Evolutionary conservation across 2,329 filamentous ascomycete genomes (phyloP).

Genomic region (Colletotrichum eleusines): DNA sequence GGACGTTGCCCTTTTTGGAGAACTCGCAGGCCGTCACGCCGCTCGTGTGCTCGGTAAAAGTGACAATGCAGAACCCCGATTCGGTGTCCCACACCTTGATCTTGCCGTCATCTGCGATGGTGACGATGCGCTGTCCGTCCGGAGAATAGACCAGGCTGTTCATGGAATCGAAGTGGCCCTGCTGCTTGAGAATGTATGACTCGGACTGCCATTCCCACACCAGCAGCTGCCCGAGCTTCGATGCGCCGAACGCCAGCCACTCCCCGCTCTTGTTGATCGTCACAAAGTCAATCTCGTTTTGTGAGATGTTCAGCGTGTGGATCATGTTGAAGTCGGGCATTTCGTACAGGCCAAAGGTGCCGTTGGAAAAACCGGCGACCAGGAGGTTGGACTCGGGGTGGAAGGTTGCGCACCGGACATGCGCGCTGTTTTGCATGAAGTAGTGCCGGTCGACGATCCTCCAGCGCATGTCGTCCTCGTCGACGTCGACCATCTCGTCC

Average conservation of each 20-base stretch:
- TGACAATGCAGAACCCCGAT: conserved; percentile 97
- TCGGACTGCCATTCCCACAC: conserved; percentile 99
- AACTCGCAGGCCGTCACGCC: conserved; percentile 96
- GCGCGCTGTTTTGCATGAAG: conserved; percentile 91
- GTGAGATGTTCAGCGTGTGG: conserved; percentile 92
- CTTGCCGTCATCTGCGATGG: conserved; percentile 95
- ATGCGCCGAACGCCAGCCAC: conserved; percentile 97
- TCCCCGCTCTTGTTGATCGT: conserved; percentile 95
- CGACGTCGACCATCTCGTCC: conserved; percentile 70
- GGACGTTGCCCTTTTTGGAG: conserved; percentile 91
- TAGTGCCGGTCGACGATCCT: conserved; percentile 91
- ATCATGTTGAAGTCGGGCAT: conserved; percentile 96
- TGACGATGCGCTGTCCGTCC: conserved; percentile 92
- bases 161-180: conserved; percentile 96
- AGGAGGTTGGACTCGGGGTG: conserved; percentile 89
- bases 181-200: conserved; percentile 98
- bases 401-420: conserved; percentile 90
- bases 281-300: conserved; percentile 95
- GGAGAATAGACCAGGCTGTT: conserved; percentile 94
- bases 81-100: conserved; percentile 98
- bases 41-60: conserved; percentile 96
- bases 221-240: conserved; percentile 92
- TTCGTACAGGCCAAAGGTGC: conserved; percentile 93
- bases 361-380: conserved; percentile 96
- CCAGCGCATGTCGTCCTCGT: conserved; percentile 80